phyloP scores from a whole-genome alignment of 2,329 filamentous ascomycete species.

The Dissoconium aciculare region DNA sequence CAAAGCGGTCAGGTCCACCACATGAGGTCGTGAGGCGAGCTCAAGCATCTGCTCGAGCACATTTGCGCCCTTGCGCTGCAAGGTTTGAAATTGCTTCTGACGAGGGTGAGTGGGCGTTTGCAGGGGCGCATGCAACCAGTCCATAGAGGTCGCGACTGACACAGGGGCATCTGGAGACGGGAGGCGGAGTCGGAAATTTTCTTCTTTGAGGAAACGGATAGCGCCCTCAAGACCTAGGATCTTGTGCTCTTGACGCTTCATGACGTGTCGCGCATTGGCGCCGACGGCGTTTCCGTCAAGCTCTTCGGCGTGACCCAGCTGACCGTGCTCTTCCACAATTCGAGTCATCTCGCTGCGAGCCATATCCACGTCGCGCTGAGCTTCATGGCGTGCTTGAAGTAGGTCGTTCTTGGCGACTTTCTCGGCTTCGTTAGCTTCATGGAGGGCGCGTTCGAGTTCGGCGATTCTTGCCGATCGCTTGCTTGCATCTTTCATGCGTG shows the following conservation, averaged over 20 bases:
- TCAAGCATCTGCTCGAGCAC: conserved; percentile 50
- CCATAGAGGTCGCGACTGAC: conserved; percentile 25
- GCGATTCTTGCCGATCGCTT: conserved; percentile 58
- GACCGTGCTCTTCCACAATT: conserved; percentile 14
- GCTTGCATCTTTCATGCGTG: conserved; percentile 68
- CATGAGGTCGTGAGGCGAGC: conserved; percentile 40
- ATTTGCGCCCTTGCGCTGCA: conserved; percentile 48
- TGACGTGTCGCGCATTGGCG: conserved; percentile 54
- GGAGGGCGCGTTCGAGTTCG: conserved; percentile 40
- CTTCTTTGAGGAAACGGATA: conserved; percentile 52
- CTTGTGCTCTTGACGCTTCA: conserved; percentile 54
- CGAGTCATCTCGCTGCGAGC: conserved; percentile 19
- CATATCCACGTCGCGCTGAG: conserved; percentile 16
- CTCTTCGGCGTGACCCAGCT: conserved; percentile 37
- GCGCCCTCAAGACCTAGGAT: conserved; percentile 48
- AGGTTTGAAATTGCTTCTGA: conserved; percentile 28
- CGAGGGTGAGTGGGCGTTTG: conserved; percentile 20
- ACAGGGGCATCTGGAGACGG: conserved; percentile 16
- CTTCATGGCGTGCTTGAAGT: conserved; percentile 13
- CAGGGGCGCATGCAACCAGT: conserved; percentile 52
- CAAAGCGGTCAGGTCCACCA: conserved; percentile 45
- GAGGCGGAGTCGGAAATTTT: conserved; percentile 48
- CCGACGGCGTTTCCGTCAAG: conserved; percentile 52
- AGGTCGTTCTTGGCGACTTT: conserved; percentile 37
- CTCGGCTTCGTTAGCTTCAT: conserved; percentile 30